These are phyloP conservation scores for Colletotrichum australisinense DNA, from an alignment of 2,329 filamentous ascomycete species.

Conservation along the genomic window DNA sequence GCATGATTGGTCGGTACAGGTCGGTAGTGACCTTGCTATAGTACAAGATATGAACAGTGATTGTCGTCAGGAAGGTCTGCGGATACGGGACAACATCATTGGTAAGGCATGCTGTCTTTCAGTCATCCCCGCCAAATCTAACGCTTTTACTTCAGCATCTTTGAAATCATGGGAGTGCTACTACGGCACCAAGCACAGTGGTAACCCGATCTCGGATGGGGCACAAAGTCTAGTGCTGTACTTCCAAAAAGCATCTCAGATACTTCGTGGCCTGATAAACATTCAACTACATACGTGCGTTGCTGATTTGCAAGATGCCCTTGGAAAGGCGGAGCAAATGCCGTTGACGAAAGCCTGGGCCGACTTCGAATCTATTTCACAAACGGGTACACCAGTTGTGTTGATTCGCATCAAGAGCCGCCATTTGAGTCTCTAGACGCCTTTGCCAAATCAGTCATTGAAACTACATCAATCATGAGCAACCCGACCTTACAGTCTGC, in stretches of 20 bases:
- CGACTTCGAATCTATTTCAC: background rate
- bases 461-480: background rate
- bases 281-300: conserved; percentile 9
- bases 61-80: background rate
- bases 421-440: background rate
- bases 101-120: background rate
- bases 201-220: background rate
- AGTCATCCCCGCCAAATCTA: background rate
- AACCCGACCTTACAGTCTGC: background rate
- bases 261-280: background rate
- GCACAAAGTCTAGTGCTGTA: background rate
- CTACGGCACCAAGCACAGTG: background rate
- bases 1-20: conserved; percentile 3
- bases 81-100: background rate
- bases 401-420: background rate
- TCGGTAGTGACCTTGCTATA: background rate
- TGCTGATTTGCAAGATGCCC: conserved; percentile 15
- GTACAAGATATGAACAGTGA: too few relatives aligned
- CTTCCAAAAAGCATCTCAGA: background rate
- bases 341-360: background rate
- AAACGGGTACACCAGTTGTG: background rate
- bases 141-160: background rate
- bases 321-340: conserved; percentile 1
- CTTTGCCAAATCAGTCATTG: background rate
- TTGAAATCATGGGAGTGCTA: background rate